Conservation (phyloP, 225 moss, liverwort and hornwort genomes). For the Rhytidiadelphus loreus region DNA sequence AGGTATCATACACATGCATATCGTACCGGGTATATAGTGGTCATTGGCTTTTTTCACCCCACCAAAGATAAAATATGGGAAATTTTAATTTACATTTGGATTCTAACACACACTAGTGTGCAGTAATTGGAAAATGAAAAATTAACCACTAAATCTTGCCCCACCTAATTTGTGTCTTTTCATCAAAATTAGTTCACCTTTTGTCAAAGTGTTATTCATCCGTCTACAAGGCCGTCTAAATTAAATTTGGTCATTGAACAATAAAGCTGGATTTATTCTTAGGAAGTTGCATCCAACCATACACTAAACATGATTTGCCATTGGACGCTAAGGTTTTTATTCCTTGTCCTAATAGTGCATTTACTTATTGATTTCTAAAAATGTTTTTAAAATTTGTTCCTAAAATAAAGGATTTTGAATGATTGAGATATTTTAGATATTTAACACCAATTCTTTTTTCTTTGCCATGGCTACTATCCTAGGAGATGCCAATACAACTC, state of each 20-base stretch:
- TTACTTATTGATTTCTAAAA: neutral
- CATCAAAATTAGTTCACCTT: neutral
- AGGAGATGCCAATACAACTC: neutral
- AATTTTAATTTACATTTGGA: neutral
- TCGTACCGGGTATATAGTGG: neutral
- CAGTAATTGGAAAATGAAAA: neutral
- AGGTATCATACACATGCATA: neutral
- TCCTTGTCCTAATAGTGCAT: neutral
- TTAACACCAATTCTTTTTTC: slow-evolving; percentile 9
- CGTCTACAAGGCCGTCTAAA: fast-evolving
- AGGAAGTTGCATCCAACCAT: neutral
- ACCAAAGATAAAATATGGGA: neutral
- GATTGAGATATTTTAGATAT: neutral
- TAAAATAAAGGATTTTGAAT: neutral
- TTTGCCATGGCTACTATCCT: neutral
- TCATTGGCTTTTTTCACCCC: neutral
- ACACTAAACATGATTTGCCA: fast-evolving
- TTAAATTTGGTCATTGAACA: no score
- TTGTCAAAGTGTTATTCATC: neutral
- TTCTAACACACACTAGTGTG: neutral
- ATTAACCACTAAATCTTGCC: neutral
- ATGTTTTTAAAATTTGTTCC: neutral
- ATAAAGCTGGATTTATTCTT: neutral
- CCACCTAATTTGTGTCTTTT: neutral
- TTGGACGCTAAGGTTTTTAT: fast-evolving